These are phyloP conservation scores for Elsinoe arachidis DNA, from an alignment of 2,329 filamentous ascomycete species.

Conservation along the genomic window DNA sequence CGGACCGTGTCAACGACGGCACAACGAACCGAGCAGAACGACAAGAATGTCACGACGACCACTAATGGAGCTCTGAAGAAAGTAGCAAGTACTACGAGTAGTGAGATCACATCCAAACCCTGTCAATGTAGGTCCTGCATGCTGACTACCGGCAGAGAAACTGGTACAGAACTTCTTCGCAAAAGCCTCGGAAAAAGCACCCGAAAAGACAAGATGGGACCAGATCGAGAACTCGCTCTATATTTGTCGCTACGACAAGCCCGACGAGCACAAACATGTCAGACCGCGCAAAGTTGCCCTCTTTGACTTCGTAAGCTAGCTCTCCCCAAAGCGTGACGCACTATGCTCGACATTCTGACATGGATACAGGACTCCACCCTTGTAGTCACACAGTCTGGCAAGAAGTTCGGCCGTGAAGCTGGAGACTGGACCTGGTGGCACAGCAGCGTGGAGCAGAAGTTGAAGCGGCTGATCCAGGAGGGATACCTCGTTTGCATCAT, in stretches of 20 bases:
- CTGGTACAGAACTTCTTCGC: constrained; percentile 82
- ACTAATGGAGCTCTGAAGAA: constrained; percentile 23
- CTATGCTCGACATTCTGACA: background rate
- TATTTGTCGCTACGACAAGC: constrained; percentile 32
- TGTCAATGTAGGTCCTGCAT: background rate
- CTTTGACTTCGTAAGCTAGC: constrained; percentile 53
- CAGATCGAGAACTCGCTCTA: constrained; percentile 61
- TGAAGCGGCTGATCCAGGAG: constrained; percentile 62
- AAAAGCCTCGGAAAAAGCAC: constrained; percentile 73
- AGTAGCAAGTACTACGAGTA: constrained; percentile 46
- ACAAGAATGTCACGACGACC: background rate
- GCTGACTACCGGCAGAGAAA: constrained; percentile 40
- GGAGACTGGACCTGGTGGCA: constrained; percentile 96
- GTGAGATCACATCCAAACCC: constrained; percentile 26
- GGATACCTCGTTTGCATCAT: constrained; percentile 71
- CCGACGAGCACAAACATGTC: constrained; percentile 15
- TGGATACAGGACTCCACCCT: constrained; percentile 69
- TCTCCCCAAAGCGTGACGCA: background rate
- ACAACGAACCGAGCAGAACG: background rate
- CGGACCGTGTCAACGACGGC: background rate
- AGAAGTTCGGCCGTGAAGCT: constrained; percentile 61
- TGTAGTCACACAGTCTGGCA: constrained; percentile 70
- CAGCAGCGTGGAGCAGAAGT: constrained; percentile 53
- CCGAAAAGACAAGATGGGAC: constrained; percentile 64
- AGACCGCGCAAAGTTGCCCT: constrained; percentile 56